These are phyloP conservation scores for Ustilago vetiveriae DNA, from an alignment of 1,284 basidiomycete genomes.

Conservation along the genomic window DNA sequence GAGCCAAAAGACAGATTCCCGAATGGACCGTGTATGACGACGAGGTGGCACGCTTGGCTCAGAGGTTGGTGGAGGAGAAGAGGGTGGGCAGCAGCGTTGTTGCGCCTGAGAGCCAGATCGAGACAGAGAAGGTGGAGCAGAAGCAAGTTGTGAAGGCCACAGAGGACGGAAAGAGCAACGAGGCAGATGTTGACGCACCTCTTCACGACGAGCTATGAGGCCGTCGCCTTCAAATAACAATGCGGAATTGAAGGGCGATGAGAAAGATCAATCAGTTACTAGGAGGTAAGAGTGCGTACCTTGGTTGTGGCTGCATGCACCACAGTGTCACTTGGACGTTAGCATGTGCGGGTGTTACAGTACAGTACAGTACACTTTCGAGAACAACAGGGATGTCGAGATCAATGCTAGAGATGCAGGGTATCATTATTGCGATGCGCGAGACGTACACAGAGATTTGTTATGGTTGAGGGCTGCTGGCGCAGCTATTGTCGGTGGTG, in stretches of 20 bases:
- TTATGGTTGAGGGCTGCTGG: slow-evolving; percentile 6
- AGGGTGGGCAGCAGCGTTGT: slow-evolving; percentile 30
- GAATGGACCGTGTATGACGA: slow-evolving; percentile 94
- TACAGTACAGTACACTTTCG: too few relatives aligned
- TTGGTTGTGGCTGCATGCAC: too few relatives aligned
- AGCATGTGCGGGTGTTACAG: too few relatives aligned
- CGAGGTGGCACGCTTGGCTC: slow-evolving; percentile 67
- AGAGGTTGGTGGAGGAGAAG: slow-evolving; percentile 47
- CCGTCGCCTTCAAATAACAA: not conserved
- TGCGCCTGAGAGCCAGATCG: slow-evolving; percentile 27
- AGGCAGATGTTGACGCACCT: not conserved
- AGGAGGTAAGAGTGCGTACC: too few relatives aligned
- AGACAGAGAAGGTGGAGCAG: not conserved
- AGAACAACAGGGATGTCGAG: too few relatives aligned
- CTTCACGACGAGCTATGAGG: slow-evolving; percentile 24
- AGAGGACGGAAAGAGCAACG: not conserved
- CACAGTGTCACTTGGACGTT: too few relatives aligned
- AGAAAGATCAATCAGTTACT: too few relatives aligned
- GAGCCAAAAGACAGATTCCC: slow-evolving; percentile 87
- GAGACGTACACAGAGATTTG: not conserved
- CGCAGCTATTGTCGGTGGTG: slow-evolving; percentile 11
- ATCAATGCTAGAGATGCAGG: not conserved
- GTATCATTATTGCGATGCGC: not conserved
- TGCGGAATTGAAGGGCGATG: too few relatives aligned
- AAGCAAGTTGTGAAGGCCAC: not conserved